Percentiles rank a stretch among this genome's conserved stretches.
phyloP scores from a whole-genome alignment of 2,329 filamentous ascomycete species.

The Paramyrothecium sp. region DNA sequence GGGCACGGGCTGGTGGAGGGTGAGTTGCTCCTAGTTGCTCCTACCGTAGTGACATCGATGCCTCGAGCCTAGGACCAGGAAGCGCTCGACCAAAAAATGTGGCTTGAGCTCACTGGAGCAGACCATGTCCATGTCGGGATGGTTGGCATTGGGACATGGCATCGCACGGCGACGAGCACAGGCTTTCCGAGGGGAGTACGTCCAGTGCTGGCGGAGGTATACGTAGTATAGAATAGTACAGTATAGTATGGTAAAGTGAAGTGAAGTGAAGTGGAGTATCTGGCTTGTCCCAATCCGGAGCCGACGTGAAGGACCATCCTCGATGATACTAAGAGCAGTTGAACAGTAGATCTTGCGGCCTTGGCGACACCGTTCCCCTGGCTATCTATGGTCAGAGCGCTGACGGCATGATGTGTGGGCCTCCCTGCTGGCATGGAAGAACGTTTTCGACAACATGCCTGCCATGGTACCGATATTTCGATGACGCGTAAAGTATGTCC shows the following conservation, averaged over 20 bases:
- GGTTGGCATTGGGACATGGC: neutral
- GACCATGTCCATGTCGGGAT: neutral
- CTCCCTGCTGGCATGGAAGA: neutral
- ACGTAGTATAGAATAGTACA: too few relatives aligned
- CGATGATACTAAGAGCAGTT: neutral
- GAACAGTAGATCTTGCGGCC: neutral
- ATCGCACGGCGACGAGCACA: too few relatives aligned
- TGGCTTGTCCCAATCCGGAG: neutral
- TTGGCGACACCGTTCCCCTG: neutral
- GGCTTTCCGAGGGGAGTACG: neutral
- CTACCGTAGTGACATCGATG: neutral
- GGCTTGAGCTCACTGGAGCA: slow-evolving; percentile 1
- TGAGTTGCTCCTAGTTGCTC: too few relatives aligned
- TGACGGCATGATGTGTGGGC: neutral
- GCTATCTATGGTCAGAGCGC: neutral
- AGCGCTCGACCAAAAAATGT: too few relatives aligned
- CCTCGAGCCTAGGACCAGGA: neutral
- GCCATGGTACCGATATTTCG: too few relatives aligned
- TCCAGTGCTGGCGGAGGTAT: neutral
- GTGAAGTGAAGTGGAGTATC: too few relatives aligned
- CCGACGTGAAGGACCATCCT: neutral
- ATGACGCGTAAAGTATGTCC: too few relatives aligned
- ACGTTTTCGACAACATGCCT: neutral
- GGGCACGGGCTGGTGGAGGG: neutral
- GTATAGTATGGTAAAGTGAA: too few relatives aligned